Percentiles rank a stretch among this genome's conserved stretches.
phyloP scores from a whole-genome alignment of 2,329 filamentous ascomycete species.

The Fusarium foetens region DNA sequence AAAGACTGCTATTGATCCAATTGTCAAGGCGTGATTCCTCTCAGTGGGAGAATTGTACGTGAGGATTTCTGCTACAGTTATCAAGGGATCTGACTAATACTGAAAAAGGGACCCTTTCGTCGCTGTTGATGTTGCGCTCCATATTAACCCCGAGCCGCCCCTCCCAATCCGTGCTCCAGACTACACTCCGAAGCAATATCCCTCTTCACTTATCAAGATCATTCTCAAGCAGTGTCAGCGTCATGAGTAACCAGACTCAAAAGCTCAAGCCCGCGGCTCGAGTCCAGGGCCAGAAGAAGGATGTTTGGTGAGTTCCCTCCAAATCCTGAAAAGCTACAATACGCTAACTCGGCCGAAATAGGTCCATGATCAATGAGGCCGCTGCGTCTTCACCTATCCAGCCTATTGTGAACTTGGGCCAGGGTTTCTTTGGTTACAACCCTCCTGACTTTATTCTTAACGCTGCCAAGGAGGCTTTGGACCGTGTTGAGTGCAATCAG shows the following conservation, averaged over 20 bases:
- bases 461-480: slow-evolving; percentile 88
- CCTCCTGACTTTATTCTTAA: slow-evolving; percentile 90
- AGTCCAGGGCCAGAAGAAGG: slow-evolving; percentile 60
- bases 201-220: slow-evolving; percentile 31
- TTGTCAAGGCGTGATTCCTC: slow-evolving; percentile 7
- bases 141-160: slow-evolving; percentile 41
- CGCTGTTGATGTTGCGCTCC: slow-evolving; percentile 43
- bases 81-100: slow-evolving; percentile 20
- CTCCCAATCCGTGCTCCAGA: slow-evolving; percentile 33
- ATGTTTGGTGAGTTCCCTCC: slow-evolving; percentile 59
- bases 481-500: slow-evolving; percentile 96
- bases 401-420: slow-evolving; percentile 73
- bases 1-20: background rate
- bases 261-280: slow-evolving; percentile 63
- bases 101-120: background rate
- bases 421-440: slow-evolving; percentile 90
- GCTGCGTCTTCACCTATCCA: slow-evolving; percentile 70
- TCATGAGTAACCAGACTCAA: slow-evolving; percentile 54
- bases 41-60: slow-evolving; percentile 2
- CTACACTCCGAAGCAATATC: slow-evolving; percentile 31
- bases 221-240: slow-evolving; percentile 42
- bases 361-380: slow-evolving; percentile 74
- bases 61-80: background rate
- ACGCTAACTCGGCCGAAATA: slow-evolving; percentile 42
- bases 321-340: background rate